These are phyloP conservation scores for Microdochium bolleyi DNA, from an alignment of 2,329 filamentous ascomycete species.

Conservation along the genomic window DNA sequence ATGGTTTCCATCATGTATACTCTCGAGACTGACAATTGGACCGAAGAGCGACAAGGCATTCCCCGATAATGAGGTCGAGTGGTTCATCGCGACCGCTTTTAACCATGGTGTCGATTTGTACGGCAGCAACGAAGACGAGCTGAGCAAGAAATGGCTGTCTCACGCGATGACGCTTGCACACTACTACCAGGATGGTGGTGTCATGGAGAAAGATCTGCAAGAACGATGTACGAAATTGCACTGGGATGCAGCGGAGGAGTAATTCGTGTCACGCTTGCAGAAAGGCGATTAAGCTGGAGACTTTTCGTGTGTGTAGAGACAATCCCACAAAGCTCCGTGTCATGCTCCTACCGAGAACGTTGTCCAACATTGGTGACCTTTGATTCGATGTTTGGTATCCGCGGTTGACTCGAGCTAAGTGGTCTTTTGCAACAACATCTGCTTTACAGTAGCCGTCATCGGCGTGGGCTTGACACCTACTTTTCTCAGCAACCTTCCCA, in stretches of 20 bases:
- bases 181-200: conserved; percentile 45
- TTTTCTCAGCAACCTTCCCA: conserved; percentile 26
- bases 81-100: conserved; percentile 62
- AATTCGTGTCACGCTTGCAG: no score
- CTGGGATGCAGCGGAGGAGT: conserved; percentile 8
- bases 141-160: conserved; percentile 53
- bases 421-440: conserved; percentile 10
- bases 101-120: conserved; percentile 66
- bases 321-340: no score
- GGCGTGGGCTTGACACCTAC: conserved; percentile 14
- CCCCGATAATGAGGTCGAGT: conserved; percentile 63
- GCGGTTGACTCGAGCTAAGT: no score
- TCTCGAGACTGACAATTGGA: conserved; percentile 3
- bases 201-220: conserved; percentile 34
- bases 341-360: no score
- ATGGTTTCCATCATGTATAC: background rate
- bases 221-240: conserved; percentile 34
- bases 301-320: no score
- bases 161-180: conserved; percentile 55
- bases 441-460: conserved; percentile 14
- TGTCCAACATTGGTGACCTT: no score
- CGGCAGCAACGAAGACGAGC: conserved; percentile 41
- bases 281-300: no score
- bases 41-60: conserved; percentile 38
- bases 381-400: no score